These are phyloP conservation scores for Sicyos baderoa DNA, from an alignment of 306 rosid species.

Conservation along the genomic window DNA sequence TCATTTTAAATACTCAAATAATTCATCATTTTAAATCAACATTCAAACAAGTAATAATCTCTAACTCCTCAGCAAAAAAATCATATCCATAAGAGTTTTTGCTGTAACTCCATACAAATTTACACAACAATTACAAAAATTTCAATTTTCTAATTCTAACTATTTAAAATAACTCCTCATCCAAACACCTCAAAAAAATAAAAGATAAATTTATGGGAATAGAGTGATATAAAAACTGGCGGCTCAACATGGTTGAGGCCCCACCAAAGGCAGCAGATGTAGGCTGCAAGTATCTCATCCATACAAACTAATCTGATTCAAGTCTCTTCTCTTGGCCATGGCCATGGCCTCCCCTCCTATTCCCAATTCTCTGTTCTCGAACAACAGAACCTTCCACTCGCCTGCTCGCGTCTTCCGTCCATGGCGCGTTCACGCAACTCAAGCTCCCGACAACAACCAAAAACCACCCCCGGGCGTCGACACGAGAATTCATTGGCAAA, in stretches of 20 bases:
- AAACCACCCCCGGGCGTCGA: constrained; percentile 58
- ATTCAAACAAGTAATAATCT: no score
- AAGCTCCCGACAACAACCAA: constrained; percentile 27
- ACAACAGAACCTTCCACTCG: background rate
- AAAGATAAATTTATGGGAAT: no score
- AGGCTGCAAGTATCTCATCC: constrained; percentile 5
- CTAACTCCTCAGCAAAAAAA: no score
- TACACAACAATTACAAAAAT: no score
- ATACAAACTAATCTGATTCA: background rate
- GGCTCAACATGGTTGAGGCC: background rate
- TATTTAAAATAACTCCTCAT: no score
- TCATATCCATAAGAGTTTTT: no score
- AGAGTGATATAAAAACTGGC: no score
- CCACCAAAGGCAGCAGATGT: background rate
- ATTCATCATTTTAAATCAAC: no score
- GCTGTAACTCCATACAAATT: no score
- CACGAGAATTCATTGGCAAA: constrained; percentile 83
- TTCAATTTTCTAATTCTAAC: no score
- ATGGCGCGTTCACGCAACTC: constrained; percentile 27
- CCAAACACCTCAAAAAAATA: no score
- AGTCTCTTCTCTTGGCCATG: background rate
- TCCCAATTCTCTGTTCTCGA: constrained; percentile 12
- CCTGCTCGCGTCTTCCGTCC: background rate
- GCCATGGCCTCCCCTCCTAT: constrained; percentile 11
- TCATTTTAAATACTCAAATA: no score